Base-by-base conservation (phyloP, 2,329 filamentous ascomycete species). In the Beauveria sp. region DNA sequence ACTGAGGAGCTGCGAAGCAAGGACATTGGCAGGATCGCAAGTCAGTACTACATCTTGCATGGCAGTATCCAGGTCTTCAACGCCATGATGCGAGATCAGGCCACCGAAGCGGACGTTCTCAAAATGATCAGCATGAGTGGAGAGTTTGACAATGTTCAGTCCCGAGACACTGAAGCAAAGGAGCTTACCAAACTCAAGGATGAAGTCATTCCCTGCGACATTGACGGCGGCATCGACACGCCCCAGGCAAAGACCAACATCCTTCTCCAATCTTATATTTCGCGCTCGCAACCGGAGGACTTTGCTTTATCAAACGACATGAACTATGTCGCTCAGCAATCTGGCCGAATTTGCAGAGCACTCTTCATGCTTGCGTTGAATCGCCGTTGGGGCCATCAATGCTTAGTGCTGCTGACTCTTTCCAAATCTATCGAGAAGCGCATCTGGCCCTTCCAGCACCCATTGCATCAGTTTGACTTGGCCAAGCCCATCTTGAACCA, bases 301-400 rank as follows among this genome's bases (percentile, higher is more conserved):
- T 99, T 98, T 75, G 93, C 95, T 0, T 78, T 99, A 12, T 84
- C 89, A 1, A 98, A 96, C 22, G 95, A 99, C 72, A 88, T 90
- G 50, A 91, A 91, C 65, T 99, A 99, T 70, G 91, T 99, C 49
- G 91, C 95, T 1, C 95, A 99, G 72, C 96, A 99, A 72, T 89
- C 95, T 12, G 91, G 92, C 1, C 88, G 95, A 73, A 99, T 99
- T 62, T 97, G 93, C 70, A 84, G 96, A 64, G 91, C 96, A 2
- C 77, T 99, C 18, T 99, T 99, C 75, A 96, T 98, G 91, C 93
- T 99, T 68, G 93, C 95, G 1, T 79, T 99, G 57, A 98, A 98
- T 73, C 84, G 95, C 63, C 85, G 91, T 67, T 99, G 95, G 95
- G 95, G 96, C 0, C 89, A 96, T 68, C 92, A 98, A 73, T 99